phyloP scores from a whole-genome alignment of 2,329 filamentous ascomycete genomes.

The Pseudonectria foliicola region DNA sequence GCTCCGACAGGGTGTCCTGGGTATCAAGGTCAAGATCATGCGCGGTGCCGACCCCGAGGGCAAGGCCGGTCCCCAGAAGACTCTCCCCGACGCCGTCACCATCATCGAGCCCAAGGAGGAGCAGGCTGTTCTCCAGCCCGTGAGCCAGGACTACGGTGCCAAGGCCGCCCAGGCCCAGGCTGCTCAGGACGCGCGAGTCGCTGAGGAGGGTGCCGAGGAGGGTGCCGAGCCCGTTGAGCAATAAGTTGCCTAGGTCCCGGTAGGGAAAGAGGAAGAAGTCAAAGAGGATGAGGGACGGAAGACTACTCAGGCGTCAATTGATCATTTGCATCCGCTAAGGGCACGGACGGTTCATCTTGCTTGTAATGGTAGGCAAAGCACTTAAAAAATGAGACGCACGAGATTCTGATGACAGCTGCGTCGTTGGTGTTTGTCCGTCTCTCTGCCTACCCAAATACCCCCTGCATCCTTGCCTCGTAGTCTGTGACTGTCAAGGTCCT shows the following conservation, averaged over 20 bases:
- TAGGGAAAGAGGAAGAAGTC: constrained; percentile 19
- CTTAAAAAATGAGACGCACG: constrained; percentile 30
- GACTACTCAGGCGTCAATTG: constrained; percentile 35
- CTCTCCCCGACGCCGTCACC: constrained; percentile 95
- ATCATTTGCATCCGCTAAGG: constrained; percentile 36
- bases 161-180: constrained; percentile 67
- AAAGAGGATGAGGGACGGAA: constrained; percentile 26
- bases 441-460: neutral
- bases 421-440: constrained; percentile 10
- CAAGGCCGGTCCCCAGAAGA: constrained; percentile 96
- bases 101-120: constrained; percentile 99
- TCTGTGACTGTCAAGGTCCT: too few relatives aligned
- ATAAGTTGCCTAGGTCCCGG: constrained; percentile 25
- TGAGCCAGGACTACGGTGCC: constrained; percentile 97
- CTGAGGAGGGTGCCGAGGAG: constrained; percentile 52
- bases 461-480: too few relatives aligned
- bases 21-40: constrained; percentile 99
- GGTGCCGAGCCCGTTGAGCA: constrained; percentile 37
- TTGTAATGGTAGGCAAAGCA: constrained; percentile 32
- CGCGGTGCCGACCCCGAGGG: constrained; percentile 98
- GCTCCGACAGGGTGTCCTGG: constrained; percentile 97
- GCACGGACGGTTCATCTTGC: constrained; percentile 32
- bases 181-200: constrained; percentile 53
- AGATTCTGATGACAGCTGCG: constrained; percentile 23
- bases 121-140: constrained; percentile 86